Evolutionary conservation across 2,329 filamentous ascomycete genomes (phyloP).

Genomic region (Colletotrichum sidae): DNA sequence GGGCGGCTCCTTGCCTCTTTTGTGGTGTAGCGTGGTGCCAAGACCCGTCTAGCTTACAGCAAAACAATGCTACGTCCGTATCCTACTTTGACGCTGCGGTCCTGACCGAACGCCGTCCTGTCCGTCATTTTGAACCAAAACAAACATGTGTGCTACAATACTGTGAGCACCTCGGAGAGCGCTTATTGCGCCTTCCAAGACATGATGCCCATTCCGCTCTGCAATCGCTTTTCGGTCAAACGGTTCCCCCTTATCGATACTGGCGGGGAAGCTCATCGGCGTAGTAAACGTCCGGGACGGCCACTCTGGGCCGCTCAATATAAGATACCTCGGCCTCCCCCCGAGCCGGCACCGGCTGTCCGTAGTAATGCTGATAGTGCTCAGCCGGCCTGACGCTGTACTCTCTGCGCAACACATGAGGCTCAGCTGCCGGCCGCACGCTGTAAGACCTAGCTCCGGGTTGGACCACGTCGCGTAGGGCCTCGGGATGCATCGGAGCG

Average conservation of each 20-base stretch:
- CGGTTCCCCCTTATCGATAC: slow-evolving; percentile 45
- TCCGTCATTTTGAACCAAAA: too few relatives aligned
- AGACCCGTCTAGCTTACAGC: too few relatives aligned
- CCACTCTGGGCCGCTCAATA: slow-evolving; percentile 55
- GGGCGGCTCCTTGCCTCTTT: too few relatives aligned
- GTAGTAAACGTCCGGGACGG: slow-evolving; percentile 58
- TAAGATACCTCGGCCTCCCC: slow-evolving; percentile 56
- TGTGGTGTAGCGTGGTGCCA: too few relatives aligned
- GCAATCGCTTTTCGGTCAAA: too few relatives aligned
- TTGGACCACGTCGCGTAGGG: slow-evolving; percentile 47
- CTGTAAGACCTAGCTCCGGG: slow-evolving; percentile 43
- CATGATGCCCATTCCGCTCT: too few relatives aligned
- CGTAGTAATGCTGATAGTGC: slow-evolving; percentile 51
- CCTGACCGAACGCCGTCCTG: too few relatives aligned
- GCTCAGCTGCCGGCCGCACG: slow-evolving; percentile 47
- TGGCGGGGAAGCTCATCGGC: slow-evolving; percentile 53
- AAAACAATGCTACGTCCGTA: too few relatives aligned
- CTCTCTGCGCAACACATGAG: slow-evolving; percentile 46
- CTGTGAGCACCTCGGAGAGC: too few relatives aligned
- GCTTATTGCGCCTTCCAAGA: too few relatives aligned
- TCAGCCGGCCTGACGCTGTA: slow-evolving; percentile 58
- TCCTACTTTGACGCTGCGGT: too few relatives aligned
- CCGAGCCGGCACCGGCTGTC: slow-evolving; percentile 44
- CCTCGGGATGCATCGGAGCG: slow-evolving; percentile 51
- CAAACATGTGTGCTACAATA: too few relatives aligned